Conservation (phyloP, 2,329 filamentous ascomycete genomes). For the Biscogniauxia sp. region DNA sequence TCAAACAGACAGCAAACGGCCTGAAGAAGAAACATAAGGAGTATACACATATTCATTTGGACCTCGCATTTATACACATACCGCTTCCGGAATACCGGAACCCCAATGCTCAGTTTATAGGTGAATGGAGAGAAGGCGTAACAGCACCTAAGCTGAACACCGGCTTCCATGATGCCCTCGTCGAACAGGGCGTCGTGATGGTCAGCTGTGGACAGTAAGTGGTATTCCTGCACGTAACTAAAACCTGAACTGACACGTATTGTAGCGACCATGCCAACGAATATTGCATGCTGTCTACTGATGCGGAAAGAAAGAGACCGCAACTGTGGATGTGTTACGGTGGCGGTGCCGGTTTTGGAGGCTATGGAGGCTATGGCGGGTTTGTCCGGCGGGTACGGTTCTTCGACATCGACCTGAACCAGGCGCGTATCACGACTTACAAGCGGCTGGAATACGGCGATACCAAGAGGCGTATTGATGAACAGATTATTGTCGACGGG, state of each 20-base stretch:
- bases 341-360: constrained; percentile 87
- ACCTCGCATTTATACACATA: constrained; percentile 97
- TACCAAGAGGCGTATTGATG: constrained; percentile 52
- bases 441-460: constrained; percentile 77
- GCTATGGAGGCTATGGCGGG: constrained; percentile 87
- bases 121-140: constrained; percentile 76
- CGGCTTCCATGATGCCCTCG: constrained; percentile 85
- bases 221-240: neutral
- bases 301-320: constrained; percentile 54
- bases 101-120: constrained; percentile 57
- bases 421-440: constrained; percentile 85
- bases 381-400: constrained; percentile 82
- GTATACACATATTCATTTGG: constrained; percentile 90
- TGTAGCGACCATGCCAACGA: constrained; percentile 89
- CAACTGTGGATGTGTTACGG: constrained; percentile 98
- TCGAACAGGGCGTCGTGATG: constrained; percentile 80
- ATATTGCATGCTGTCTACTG: constrained; percentile 74
- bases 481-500: constrained; percentile 65
- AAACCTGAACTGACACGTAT: constrained; percentile 8
- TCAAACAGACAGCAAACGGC: constrained; percentile 71
- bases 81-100: constrained; percentile 85
- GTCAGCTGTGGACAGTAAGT: constrained; percentile 88
- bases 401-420: constrained; percentile 91
- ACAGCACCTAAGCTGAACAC: constrained; percentile 89
- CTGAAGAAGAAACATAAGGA: constrained; percentile 76